Conservation (phyloP, 225 moss, liverwort and hornwort genomes). For the Antitrichia curtipendula region DNA sequence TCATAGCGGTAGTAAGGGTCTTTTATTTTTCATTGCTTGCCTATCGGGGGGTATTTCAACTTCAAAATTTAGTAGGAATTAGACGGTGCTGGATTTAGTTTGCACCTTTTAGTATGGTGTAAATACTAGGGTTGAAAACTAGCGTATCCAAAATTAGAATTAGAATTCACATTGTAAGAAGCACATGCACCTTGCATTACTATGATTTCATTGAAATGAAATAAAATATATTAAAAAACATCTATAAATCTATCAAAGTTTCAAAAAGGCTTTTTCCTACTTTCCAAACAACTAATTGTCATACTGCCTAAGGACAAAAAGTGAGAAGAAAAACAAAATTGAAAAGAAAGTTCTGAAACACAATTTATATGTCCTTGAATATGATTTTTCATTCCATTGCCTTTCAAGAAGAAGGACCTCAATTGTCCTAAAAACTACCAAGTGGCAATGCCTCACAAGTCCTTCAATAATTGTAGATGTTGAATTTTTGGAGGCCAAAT, state of each 20-base stretch:
- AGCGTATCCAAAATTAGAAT: neutral
- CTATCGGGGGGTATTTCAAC: neutral
- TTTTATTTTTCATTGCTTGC: neutral
- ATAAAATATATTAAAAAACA: neutral
- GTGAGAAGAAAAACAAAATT: neutral
- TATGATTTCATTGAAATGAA: neutral
- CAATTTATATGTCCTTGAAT: neutral
- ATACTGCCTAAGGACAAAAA: neutral
- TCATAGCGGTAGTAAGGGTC: neutral
- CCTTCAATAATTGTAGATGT: neutral
- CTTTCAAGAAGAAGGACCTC: accelerated
- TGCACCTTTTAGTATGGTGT: neutral
- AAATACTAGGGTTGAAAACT: neutral
- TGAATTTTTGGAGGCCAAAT: neutral
- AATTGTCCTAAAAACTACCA: neutral
- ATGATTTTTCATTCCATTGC: neutral
- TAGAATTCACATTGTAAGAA: neutral
- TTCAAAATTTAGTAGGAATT: neutral
- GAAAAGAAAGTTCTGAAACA: neutral
- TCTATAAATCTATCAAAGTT: neutral
- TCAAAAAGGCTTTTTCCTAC: neutral
- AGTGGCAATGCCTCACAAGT: neutral
- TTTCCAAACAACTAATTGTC: accelerated
- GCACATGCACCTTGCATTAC: neutral
- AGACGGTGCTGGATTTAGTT: neutral